Conservation (phyloP, 441 rosid genomes). For the Macaranga tanarius region DNA sequence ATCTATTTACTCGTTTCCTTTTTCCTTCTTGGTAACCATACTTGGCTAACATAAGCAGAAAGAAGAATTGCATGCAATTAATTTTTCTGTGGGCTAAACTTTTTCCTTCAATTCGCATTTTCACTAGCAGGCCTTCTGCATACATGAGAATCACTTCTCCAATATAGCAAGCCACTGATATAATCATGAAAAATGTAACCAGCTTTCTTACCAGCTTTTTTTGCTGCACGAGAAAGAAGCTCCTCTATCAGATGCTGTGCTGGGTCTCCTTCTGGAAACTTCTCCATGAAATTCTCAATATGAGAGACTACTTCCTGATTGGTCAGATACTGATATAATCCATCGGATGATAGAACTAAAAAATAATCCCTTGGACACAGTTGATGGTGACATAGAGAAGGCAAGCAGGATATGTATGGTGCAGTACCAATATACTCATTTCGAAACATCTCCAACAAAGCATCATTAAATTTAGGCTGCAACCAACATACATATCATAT, state of each 20-base stretch:
- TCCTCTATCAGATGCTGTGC: constrained; percentile 93
- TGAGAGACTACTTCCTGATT: constrained; percentile 88
- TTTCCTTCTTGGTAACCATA: too few relatives aligned
- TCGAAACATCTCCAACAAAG: constrained; percentile 84
- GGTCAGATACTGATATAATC: constrained; percentile 88
- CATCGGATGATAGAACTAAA: constrained; percentile 92
- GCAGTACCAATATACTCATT: constrained; percentile 85
- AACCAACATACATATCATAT: constrained; percentile 16
- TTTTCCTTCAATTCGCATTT: too few relatives aligned
- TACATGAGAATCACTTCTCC: too few relatives aligned
- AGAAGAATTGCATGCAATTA: too few relatives aligned
- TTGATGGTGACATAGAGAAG: constrained; percentile 82
- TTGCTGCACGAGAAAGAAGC: constrained; percentile 88
- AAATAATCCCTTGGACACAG: constrained; percentile 82
- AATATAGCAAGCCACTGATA: too few relatives aligned
- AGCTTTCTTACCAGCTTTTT: constrained; percentile 76
- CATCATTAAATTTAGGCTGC: constrained; percentile 88
- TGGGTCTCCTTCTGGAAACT: constrained; percentile 95
- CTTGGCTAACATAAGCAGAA: too few relatives aligned
- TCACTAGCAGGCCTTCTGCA: too few relatives aligned
- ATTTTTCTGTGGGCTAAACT: too few relatives aligned
- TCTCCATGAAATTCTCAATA: constrained; percentile 79
- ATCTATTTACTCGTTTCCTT: too few relatives aligned
- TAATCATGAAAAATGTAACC: neutral
- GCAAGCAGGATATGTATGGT: constrained; percentile 81